A percentile compares a stretch with the other conserved stretches of the same genome.
Evolutionary conservation across 2,329 filamentous ascomycete genomes (phyloP).

Genomic region (Rasamsonia emersonii): DNA sequence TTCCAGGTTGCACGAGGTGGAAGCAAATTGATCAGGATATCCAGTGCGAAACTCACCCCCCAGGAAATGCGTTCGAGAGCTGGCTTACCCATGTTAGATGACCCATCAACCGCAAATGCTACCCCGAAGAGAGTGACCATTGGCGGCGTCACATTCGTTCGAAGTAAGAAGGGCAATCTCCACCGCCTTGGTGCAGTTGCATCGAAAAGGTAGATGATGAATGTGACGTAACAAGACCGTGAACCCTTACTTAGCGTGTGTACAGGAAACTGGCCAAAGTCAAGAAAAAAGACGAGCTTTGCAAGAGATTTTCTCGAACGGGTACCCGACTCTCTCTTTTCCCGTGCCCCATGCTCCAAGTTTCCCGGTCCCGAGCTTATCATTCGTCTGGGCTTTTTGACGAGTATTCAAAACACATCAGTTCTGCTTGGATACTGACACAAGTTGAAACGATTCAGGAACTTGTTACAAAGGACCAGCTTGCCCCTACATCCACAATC

Average conservation of each 20-base stretch:
- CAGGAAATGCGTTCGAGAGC: conserved; percentile 13
- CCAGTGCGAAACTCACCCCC: conserved; percentile 51
- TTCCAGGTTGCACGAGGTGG: conserved; percentile 69
- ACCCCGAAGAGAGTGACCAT: conserved; percentile 68
- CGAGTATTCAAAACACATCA: too few species aligned
- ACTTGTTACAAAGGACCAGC: conserved; percentile 71
- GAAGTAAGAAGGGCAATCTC: conserved; percentile 82
- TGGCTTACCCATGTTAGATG: conserved; percentile 44
- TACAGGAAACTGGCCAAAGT: conserved; percentile 37
- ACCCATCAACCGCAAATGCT: conserved; percentile 51
- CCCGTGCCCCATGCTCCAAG: too few species aligned
- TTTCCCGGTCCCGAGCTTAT: too few species aligned
- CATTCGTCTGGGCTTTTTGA: too few species aligned
- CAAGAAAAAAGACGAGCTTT: conserved; percentile 64
- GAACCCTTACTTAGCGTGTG: conserved; percentile 12
- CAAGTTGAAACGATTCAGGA: conserved; percentile 60
- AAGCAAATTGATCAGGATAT: conserved; percentile 69
- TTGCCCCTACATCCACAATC: conserved; percentile 78
- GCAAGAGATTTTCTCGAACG: conserved; percentile 55
- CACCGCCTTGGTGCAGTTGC: conserved; percentile 68
- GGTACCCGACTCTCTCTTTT: conserved; percentile 39
- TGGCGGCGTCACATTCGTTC: conserved; percentile 71
- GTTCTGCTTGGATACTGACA: conserved; percentile 14
- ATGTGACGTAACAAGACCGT: conserved; percentile 3
- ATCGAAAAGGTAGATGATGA: conserved; percentile 60